Evolutionary conservation across 129 eudicot species (phyloP).

Genomic region (sunflower (Helianthus annuus)): DNA sequence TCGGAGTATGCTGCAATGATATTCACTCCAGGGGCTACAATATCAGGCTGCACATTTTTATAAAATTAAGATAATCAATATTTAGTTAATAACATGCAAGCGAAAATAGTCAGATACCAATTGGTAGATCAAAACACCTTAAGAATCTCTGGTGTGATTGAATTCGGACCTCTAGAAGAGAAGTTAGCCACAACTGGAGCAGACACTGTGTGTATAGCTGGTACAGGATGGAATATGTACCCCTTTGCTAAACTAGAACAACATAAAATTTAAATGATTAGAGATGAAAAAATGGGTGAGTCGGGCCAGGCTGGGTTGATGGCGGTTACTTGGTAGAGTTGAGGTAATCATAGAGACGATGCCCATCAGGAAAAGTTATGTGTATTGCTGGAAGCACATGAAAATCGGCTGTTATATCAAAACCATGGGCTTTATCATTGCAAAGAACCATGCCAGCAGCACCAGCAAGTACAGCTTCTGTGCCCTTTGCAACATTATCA

Average conservation of each 20-base stretch:
- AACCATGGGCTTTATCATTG: slow-evolving; percentile 44
- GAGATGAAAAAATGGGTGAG: not conserved
- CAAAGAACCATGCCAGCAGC: slow-evolving; percentile 81
- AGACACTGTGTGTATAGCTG: slow-evolving; percentile 38
- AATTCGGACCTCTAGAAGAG: slow-evolving; percentile 78
- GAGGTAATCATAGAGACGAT: slow-evolving; percentile 42
- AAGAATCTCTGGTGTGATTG: slow-evolving; percentile 65
- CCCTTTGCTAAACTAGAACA: slow-evolving; percentile 51
- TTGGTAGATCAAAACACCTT: slow-evolving; percentile 46
- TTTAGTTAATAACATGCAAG: not conserved
- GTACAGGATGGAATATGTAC: slow-evolving; percentile 38
- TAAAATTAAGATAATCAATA: not conserved
- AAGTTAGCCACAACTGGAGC: slow-evolving; percentile 77
- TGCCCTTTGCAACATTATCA: slow-evolving; percentile 61
- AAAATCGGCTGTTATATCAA: slow-evolving; percentile 61
- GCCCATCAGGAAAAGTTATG: slow-evolving; percentile 38
- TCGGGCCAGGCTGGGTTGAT: not conserved
- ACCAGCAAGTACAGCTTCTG: slow-evolving; percentile 51
- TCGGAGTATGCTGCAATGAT: slow-evolving; percentile 68
- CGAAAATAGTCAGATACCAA: not conserved
- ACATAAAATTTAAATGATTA: not conserved
- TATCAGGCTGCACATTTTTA: slow-evolving; percentile 64
- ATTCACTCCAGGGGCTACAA: slow-evolving; percentile 85
- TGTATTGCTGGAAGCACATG: slow-evolving; percentile 70
- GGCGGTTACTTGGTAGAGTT: slow-evolving; percentile 49